Evolutionary conservation across 2,329 filamentous ascomycete genomes (phyloP), one percentile per base, ranked within the genome.

Genomic region (Gnomoniopsis sp.): DNA sequence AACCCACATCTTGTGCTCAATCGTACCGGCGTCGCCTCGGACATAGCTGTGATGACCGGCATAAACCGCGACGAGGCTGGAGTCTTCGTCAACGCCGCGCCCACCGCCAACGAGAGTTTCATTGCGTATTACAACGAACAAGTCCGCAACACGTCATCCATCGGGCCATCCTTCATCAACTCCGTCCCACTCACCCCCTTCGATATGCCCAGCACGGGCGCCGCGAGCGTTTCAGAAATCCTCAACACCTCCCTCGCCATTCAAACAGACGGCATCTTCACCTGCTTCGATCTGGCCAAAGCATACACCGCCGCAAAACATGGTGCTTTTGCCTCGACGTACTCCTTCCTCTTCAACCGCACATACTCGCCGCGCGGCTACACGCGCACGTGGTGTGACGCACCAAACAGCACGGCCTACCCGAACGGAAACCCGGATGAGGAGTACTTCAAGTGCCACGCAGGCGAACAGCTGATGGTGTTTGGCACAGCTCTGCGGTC

Each of bases 401-500:
- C 70, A 15, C 67, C 68, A 2, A 57, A 64, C 17, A 70, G 70
- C 0, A 57, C 64, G 1, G 59, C 59, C 0, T 65, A 67, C 8
- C 73, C 72, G 8, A 59, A 71, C 48, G 70, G 71, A 21, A 69
- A 75, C 57, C 72, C 70, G 2, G 63, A 68, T n/a, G 50, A 53
- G 3, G 74, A 76, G 57, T 77, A 77, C 65, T 72, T 70, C 64
- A 75, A 75, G 61, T 77, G 74, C 65, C 74, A 77, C 55, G 72
- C 69, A 1, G 73, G 73, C 11, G 74, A 76, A 56, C 69, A 75
- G 55, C 67, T 71, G 56, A 63, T 72, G n/a, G 70, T 72, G 6
- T 75, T 76, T 58, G 74, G 70, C 23, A 74, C 67, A 7, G 64
- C 67, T n/a, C 55, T 58, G 6, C 68, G 71, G 30, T 66, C 56